Conservation (phyloP, 2,329 filamentous ascomycete genomes). For the Aspergillus neotritici region DNA sequence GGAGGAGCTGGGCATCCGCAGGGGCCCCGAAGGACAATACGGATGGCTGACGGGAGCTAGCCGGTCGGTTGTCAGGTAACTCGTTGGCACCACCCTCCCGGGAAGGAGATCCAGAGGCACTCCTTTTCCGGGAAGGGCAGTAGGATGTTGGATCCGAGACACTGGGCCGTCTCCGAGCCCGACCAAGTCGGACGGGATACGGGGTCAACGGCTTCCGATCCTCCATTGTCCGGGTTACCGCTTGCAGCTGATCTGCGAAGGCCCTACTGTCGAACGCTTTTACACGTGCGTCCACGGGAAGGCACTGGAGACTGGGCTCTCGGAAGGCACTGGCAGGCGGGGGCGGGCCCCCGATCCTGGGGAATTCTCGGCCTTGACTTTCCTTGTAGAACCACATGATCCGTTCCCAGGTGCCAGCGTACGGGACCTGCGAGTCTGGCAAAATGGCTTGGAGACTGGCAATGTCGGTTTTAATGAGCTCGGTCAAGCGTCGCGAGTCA, state of each 20-base stretch:
- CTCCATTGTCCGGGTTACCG: neutral
- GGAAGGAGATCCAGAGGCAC: slow-evolving; percentile 1
- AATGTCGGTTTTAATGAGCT: neutral
- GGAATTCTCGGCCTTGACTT: neutral
- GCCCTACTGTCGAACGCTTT: no score
- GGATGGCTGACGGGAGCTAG: no score
- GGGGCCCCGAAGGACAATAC: no score
- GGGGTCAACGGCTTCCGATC: neutral
- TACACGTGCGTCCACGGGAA: no score
- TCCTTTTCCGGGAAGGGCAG: neutral
- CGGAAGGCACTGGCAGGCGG: no score
- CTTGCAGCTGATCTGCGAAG: neutral
- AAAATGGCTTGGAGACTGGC: neutral
- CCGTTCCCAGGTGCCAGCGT: neutral
- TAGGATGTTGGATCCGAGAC: neutral
- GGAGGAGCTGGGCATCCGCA: no score
- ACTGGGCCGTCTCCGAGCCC: neutral
- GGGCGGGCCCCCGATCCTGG: no score
- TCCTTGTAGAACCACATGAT: neutral
- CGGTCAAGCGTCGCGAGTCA: neutral
- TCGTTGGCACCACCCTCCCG: neutral
- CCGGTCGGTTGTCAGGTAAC: no score
- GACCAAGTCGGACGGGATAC: no score
- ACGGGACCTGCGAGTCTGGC: neutral
- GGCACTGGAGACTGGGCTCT: no score